Base-by-base conservation (phyloP, 2,329 filamentous ascomycete genomes). In the Nigrograna mackinnonii region DNA sequence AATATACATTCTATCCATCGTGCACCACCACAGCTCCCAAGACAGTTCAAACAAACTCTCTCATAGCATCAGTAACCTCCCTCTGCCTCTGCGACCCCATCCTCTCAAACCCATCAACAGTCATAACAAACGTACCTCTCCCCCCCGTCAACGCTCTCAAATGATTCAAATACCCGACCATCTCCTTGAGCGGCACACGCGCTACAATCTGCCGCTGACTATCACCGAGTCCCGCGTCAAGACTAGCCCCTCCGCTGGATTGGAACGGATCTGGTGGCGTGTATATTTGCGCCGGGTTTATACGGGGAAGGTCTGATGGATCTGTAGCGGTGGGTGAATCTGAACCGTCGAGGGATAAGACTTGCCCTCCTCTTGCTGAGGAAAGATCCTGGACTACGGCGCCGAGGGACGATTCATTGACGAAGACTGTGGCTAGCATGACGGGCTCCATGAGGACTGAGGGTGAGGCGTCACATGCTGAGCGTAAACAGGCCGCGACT, bases 141-240 rank as follows among this genome's bases (percentile, higher is more conserved):
- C 94, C 94, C 3, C 86, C 88, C 3, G 92, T 99, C 74, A 96
- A 79, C 69, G 89, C 91, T 39, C 94, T 78, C 50, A 99, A 71
- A 63, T 95, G 89, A 65, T 90, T 89, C 55, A 97, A 76, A 68
- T 97, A 99, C 31, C 92, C 89, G 24, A 97, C 85, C 89, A 97
- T 96, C 70, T 97, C 92, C 71, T 94, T 95, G 57, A 97, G 77
- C 22, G 94, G 94, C 20, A 97, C 92, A 58, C 88, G 84, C 17
- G 91, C 94, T 9, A 86, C 84, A 54, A 99, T 89, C 44, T 83
- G 80, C 22, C 77, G 68, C 56, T 66, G 55, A 35, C 55, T 45
- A 53, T 62, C 46, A 54, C 46, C 49, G 3, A 52, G 24, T 5
- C 48, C 57, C 7, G 39, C 48, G 1, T 52, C 56, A 0, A 52